Conservation (phyloP, 768 basidiomycete genomes). For the Pulveroboletus frians region DNA sequence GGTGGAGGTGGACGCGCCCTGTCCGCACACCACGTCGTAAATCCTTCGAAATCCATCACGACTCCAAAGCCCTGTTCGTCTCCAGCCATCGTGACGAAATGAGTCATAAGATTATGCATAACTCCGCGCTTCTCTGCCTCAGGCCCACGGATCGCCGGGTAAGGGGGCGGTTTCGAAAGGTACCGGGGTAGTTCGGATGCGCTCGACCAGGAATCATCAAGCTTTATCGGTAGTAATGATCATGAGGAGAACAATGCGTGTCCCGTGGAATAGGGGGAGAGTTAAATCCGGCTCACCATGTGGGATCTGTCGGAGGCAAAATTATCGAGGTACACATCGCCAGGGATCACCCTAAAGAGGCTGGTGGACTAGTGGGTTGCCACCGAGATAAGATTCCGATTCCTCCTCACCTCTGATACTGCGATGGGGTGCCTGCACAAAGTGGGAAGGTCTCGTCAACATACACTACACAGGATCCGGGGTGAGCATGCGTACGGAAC, state of each 20-base stretch:
- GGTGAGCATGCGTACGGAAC: slow-evolving; percentile 10
- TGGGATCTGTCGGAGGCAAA: slow-evolving; percentile 76
- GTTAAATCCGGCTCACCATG: slow-evolving; percentile 45
- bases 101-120: slow-evolving; percentile 52
- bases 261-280: slow-evolving; percentile 7
- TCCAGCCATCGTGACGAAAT: slow-evolving; percentile 48
- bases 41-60: slow-evolving; percentile 32
- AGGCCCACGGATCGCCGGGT: slow-evolving; percentile 45
- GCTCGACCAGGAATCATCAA: slow-evolving; percentile 3
- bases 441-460: slow-evolving; percentile 40
- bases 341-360: slow-evolving; percentile 57
- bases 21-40: slow-evolving; percentile 21
- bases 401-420: slow-evolving; percentile 44
- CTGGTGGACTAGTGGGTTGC: slow-evolving; percentile 31
- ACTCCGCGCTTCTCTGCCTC: slow-evolving; percentile 36
- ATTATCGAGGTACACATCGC: slow-evolving; percentile 43
- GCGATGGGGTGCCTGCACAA: slow-evolving; percentile 23
- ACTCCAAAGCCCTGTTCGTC: slow-evolving; percentile 36
- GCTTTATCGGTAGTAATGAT: slow-evolving; percentile 1
- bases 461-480: slow-evolving; percentile 38
- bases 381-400: slow-evolving; percentile 3
- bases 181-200: slow-evolving; percentile 29
- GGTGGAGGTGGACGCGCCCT: not conserved
- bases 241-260: not conserved
- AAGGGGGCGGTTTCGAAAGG: slow-evolving; percentile 42